Conservation (phyloP, 169 alveolate genomes). For the Besnoitia besnoiti region DNA sequence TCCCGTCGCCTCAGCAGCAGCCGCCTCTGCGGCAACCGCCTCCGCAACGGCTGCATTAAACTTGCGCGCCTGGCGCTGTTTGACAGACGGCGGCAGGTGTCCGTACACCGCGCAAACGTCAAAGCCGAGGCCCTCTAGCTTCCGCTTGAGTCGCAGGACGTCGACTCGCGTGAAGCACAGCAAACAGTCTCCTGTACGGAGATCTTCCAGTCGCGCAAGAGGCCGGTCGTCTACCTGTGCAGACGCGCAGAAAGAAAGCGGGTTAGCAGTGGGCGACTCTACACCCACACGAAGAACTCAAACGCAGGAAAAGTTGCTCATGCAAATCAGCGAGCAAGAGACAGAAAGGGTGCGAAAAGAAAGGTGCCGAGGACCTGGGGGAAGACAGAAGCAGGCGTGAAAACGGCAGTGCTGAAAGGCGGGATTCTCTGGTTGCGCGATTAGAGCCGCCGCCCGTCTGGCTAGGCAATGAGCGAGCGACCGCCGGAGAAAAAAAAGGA, state of each 20-base stretch:
- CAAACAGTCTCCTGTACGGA: constrained; percentile 89
- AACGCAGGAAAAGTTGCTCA: background rate
- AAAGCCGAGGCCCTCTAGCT: constrained; percentile 72
- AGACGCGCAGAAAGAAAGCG: background rate
- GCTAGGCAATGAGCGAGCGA: too few species aligned
- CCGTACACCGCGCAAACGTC: constrained; percentile 86
- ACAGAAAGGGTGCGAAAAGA: background rate
- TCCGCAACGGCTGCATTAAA: constrained; percentile 71
- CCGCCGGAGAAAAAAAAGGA: too few species aligned
- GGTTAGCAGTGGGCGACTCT: too few species aligned
- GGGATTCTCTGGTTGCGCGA: too few species aligned
- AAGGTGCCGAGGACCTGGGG: too few species aligned
- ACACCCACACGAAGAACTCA: too few species aligned
- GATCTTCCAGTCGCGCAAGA: background rate
- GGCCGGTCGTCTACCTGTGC: background rate
- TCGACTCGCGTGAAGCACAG: constrained; percentile 85
- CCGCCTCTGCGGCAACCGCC: background rate
- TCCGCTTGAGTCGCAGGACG: constrained; percentile 73
- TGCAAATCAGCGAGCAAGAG: background rate
- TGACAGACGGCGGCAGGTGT: constrained; percentile 89
- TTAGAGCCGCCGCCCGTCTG: too few species aligned
- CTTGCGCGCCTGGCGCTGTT: constrained; percentile 77
- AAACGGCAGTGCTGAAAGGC: too few species aligned
- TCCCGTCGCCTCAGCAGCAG: too few species aligned
- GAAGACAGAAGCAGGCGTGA: too few species aligned